Conservation (phyloP, 441 rosid genomes). For the Hura crepitans region DNA sequence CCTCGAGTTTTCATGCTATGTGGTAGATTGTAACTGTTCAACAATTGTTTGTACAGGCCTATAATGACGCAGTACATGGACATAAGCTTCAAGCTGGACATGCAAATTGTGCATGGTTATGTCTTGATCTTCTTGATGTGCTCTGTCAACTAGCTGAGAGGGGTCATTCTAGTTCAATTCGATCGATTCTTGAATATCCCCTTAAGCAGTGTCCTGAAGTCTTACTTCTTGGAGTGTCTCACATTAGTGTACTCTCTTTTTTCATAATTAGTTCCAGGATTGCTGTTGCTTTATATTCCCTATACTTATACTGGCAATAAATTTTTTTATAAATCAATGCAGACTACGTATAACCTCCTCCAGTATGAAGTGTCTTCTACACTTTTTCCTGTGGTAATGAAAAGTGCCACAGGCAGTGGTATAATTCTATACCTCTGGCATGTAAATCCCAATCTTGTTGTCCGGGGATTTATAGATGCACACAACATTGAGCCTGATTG, state of each 20-base stretch:
- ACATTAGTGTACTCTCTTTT: slow-evolving; percentile 52
- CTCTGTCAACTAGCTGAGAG: slow-evolving; percentile 88
- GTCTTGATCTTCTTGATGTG: slow-evolving; percentile 83
- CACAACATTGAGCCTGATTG: slow-evolving; percentile 53
- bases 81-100: slow-evolving; percentile 69
- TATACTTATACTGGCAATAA: slow-evolving; percentile 12
- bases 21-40: slow-evolving; percentile 24
- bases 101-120: slow-evolving; percentile 82
- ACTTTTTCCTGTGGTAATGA: slow-evolving; percentile 65
- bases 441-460: slow-evolving; percentile 59
- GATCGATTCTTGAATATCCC: slow-evolving; percentile 72
- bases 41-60: slow-evolving; percentile 45
- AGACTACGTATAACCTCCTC: slow-evolving; percentile 84
- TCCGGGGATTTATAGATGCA: slow-evolving; percentile 68
- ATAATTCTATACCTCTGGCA: slow-evolving; percentile 76
- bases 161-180: slow-evolving; percentile 67
- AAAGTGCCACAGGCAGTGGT: slow-evolving; percentile 44
- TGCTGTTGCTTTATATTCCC: slow-evolving; percentile 1
- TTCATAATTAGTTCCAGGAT: background rate
- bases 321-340: slow-evolving; percentile 32
- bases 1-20: slow-evolving; percentile 1
- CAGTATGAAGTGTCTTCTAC: slow-evolving; percentile 65
- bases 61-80: slow-evolving; percentile 59
- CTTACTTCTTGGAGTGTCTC: slow-evolving; percentile 83
- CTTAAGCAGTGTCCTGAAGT: slow-evolving; percentile 83